Conservation (phyloP, 495 filamentous ascomycete genomes). For the Hapsidospora chrysogenum region DNA sequence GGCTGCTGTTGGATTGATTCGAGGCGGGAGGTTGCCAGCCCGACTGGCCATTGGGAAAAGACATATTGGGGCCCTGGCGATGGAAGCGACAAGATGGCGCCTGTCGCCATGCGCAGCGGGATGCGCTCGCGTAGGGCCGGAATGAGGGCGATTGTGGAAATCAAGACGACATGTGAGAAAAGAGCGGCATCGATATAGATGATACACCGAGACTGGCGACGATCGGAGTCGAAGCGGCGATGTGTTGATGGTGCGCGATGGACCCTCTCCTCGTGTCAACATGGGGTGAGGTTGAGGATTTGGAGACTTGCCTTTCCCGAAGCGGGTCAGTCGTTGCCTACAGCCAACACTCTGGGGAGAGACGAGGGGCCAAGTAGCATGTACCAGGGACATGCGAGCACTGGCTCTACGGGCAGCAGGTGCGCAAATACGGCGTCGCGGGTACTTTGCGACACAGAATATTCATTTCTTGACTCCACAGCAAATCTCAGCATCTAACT, state of each 20-base stretch:
- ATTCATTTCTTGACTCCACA: too few species aligned
- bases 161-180: constrained; percentile 22
- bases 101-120: constrained; percentile 29
- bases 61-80: constrained; percentile 20
- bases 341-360: too few species aligned
- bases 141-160: constrained; percentile 17
- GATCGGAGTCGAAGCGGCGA: constrained; percentile 18
- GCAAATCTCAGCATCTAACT: too few species aligned
- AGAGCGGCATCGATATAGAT: constrained; percentile 25
- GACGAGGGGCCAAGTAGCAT: too few species aligned
- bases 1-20: constrained; percentile 15
- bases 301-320: constrained; percentile 6
- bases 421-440: too few species aligned
- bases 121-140: constrained; percentile 26
- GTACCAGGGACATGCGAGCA: too few species aligned
- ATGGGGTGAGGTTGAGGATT: constrained; percentile 27
- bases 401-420: too few species aligned
- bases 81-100: constrained; percentile 15
- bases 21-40: constrained; percentile 24
- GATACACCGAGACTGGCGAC: constrained; percentile 10
- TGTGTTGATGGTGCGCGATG: constrained; percentile 21
- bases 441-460: too few species aligned
- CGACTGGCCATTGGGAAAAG: constrained; percentile 32
- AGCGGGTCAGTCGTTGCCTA: too few species aligned
- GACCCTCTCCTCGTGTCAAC: constrained; percentile 22